Base-by-base conservation (phyloP, 202 grass and related monocot species). In the Panicum hallii region DNA sequence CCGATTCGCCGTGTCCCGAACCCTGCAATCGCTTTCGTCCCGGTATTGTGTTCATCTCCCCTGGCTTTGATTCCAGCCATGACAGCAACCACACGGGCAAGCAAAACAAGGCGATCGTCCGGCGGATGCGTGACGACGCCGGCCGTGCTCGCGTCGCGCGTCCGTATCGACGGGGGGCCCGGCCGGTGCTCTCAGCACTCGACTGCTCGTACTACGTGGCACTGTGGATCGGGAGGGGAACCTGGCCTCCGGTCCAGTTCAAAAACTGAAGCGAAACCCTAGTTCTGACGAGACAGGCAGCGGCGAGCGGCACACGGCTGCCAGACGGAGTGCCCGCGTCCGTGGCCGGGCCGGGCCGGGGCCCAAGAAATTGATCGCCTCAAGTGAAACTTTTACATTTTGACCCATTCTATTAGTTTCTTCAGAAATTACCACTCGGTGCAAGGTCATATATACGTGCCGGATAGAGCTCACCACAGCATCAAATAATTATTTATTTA, bases 251-350 rank as follows among this genome's bases (percentile, higher is more conserved):
- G 70, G 17, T 50, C 26, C 47, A 5, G 7, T 52, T 54, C 6
- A 20, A 72, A 72, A 72, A 54, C 71, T 34, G 50, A 57, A 75
- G 72, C 26, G 1, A 6, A 26, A 26, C 26, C 26, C 26, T 26
- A 26, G 67, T 34, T 63, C 48, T 73, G 55, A 82, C 23, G 68
- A 61, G 54, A 47, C 16, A 49, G 34, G n/a, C 10, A 56, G 67
- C 0, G 26, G 40, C 44, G 34, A 7, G 6, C 16, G 43, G 14
- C 28, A 53, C 15, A 53, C 49, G 14, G 52, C 16, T 19, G 15
- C 52, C 17, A 16, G 28, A 23, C 26, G 26, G 26, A 84, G 67
- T 38, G 50, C 17, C 43, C 20, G 32, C 71, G 48, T 32, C 70
- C 48, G 30, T 36, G 48, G 4, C 14, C 16, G 38, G 49, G 63